Evolutionary conservation across 257 asterid species (phyloP), one percentile per base, ranked within the genome.

Genomic region (Fraxinus pennsylvanica): DNA sequence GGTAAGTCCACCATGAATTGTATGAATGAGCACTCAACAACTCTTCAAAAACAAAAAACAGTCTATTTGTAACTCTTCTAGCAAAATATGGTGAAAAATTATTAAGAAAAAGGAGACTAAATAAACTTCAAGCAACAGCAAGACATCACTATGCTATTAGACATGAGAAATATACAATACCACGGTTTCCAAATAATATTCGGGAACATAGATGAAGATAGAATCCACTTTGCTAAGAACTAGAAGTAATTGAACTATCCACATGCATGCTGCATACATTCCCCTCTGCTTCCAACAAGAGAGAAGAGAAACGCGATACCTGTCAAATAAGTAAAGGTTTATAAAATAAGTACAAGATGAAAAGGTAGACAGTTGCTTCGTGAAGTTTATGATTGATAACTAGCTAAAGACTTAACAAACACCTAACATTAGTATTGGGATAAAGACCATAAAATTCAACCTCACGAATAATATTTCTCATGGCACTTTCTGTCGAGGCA

Each of bases 261-360:
- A 94, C 94, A 92, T 87, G 93, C 99, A 94, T 6, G 92, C 72
- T 6, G 96, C 98, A 72, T 92, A 94, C 91, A 92, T 88, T 76
- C 98, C 99, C 87, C 97, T 91, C 88, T 90, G 99, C 88, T 92
- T 94, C 98, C 98, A 94, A 76, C 90, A 93, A 73, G 97, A 89
- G 81, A 91, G 86, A 74, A 94, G 91, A 73, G 96, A 91, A 59
- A 88, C 83, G 50, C 99, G 97, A 71, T 88, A 92, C 99, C 99
- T 94, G 89, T 89, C 81, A 82, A 74, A 69, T 77, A 72, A 9
- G 78, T 76, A 57, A 71, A 76, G 39, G 67, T 65, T 70, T 67
- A 19, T 77, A 81, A 33, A 27, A 68, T 68, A 73, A 59, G 77
- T 68, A 76, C 68, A 76, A 30, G 59, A 19, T 65, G 65, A 25